Percentiles rank a stretch among this genome's conserved stretches.
Evolutionary conservation across 768 basidiomycete genomes (phyloP).

Genomic region (Cytidiella melzeri): DNA sequence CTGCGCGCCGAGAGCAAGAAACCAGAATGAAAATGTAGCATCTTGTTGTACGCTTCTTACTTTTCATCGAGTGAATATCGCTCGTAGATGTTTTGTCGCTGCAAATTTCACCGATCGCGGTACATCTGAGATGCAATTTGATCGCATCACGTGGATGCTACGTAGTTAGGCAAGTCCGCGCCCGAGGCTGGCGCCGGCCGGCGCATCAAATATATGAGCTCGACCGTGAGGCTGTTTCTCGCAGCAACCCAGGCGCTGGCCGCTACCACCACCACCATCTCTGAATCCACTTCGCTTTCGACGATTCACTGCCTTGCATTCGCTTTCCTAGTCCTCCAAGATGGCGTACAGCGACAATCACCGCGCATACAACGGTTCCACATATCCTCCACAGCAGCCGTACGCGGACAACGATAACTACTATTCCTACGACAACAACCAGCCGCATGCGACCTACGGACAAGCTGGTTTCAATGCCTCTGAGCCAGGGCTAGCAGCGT

Average conservation of each 20-base stretch:
- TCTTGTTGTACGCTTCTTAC: background rate
- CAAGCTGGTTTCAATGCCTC: conserved; percentile 32
- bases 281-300: too few relatives aligned
- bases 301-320: too few relatives aligned
- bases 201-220: background rate
- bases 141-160: background rate
- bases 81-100: too few relatives aligned
- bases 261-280: conserved; percentile 11
- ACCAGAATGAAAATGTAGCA: background rate
- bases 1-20: background rate
- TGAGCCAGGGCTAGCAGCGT: conserved; percentile 12
- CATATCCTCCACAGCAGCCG: conserved; percentile 9
- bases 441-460: conserved; percentile 49
- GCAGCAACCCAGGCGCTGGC: conserved; percentile 13
- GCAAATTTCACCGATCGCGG: background rate
- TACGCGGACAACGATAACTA: conserved; percentile 23
- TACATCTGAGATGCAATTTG: background rate
- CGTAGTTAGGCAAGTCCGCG: conserved; percentile 1
- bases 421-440: conserved; percentile 39
- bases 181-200: background rate
- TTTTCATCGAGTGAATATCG: too few relatives aligned
- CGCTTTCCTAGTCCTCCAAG: too few relatives aligned
- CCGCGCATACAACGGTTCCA: conserved; percentile 18
- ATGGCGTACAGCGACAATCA: conserved; percentile 50
- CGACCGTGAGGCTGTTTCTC: conserved; percentile 7